These are phyloP conservation scores for Diophrys appendiculata DNA, from an alignment of 73 alveolate species.

Conservation along the genomic window DNA sequence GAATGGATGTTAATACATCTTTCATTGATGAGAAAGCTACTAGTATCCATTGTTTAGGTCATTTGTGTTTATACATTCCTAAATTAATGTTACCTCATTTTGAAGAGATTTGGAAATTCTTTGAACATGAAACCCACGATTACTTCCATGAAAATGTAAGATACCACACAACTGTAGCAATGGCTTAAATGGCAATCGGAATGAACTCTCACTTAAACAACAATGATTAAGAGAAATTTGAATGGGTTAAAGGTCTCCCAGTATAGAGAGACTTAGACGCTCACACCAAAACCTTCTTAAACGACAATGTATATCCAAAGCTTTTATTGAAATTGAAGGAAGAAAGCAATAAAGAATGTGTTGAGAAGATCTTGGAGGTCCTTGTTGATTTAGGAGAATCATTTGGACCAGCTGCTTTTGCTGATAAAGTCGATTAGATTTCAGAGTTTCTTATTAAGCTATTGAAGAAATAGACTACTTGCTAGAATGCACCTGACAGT, in stretches of 20 bases:
- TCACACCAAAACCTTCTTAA: constrained; percentile 30
- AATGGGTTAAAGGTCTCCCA: constrained; percentile 61
- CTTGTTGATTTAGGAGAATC: constrained; percentile 52
- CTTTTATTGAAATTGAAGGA: constrained; percentile 31
- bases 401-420: constrained; percentile 60
- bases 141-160: constrained; percentile 65
- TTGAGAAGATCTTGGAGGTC: constrained; percentile 59
- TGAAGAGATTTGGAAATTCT: constrained; percentile 28
- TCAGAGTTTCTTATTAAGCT: constrained; percentile 17
- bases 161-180: constrained; percentile 48
- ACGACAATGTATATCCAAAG: constrained; percentile 43
- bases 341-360: constrained; percentile 58
- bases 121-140: constrained; percentile 19
- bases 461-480: constrained; percentile 44
- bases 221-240: constrained; percentile 23
- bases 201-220: constrained; percentile 41
- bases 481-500: constrained; percentile 9
- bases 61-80: constrained; percentile 28
- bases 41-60: constrained; percentile 62
- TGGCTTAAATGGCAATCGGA: constrained; percentile 55
- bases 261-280: constrained; percentile 28
- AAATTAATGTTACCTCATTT: constrained; percentile 19
- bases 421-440: constrained; percentile 31
- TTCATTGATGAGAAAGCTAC: constrained; percentile 63
- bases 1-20: constrained; percentile 47